Base-by-base conservation (phyloP, 805 yeast genomes). In the Sungouiozyma intestinalis region DNA sequence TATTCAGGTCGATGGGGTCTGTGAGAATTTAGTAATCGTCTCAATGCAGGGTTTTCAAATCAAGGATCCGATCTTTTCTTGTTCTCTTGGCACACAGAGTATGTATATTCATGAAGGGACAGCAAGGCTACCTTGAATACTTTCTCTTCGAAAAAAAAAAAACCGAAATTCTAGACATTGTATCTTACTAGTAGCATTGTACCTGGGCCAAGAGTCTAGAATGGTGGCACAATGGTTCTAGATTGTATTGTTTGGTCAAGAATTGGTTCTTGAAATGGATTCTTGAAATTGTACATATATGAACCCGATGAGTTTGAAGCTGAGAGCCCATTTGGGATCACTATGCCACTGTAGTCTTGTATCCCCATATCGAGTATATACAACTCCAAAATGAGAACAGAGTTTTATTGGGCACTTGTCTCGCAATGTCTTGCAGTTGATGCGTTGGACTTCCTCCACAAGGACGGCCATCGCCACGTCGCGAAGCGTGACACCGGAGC, bases 401-500 rank as follows among this genome's bases (percentile, higher is more conserved):
- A 24, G 11, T 24, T 24, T 24, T 24, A 24, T 24, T 24, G 6
- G 29, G 29, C 11, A 24, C 9, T 24, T 11, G 29, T 24, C 11
- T 24, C 29, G 29, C 38, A 35, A 35, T 35, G 13, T 16, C 19
- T 18, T 7, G 16, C 29, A 13, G 14, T 36, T 8, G 45, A 45
- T 21, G 45, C 45, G 53, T 56, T 60, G 20, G 52, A 48, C 8
- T 18, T 35, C 36, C 41, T 39, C 8, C 40, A 45, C n/a, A 48
- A 42, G 19, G 44, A 46, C 19, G 40, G 44, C 27, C 60, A 51
- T 39, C 49, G 50, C 17, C 54, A 51, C 16, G 51, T 54, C 20
- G 48, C 45, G 21, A 41, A 35, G 21, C 5, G 41, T 5, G 41
- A 32, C 4, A 9, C 33, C 13, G 4, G 21, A 16, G 18, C 14